Evolutionary conservation across 2,329 filamentous ascomycete species (phyloP).

Genomic region (Colletotrichum kahawae): DNA sequence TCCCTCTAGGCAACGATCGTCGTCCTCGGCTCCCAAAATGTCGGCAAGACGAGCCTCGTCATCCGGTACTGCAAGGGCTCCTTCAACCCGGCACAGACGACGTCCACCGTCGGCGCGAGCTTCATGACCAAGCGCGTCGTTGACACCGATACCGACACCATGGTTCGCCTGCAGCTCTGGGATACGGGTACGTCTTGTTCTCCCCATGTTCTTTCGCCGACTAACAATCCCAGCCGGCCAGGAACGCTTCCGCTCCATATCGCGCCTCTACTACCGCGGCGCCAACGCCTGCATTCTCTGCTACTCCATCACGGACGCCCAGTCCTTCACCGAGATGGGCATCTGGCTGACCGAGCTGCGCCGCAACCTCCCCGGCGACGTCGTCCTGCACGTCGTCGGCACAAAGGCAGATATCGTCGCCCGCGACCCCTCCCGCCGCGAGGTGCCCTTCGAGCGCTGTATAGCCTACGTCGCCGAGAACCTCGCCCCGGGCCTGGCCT

Average conservation of each 20-base stretch:
- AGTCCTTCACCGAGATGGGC: conserved; percentile 91
- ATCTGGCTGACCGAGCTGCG: conserved; percentile 87
- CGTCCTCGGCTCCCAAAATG: conserved; percentile 79
- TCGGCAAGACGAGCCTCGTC: conserved; percentile 80
- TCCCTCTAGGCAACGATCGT: conserved; percentile 83
- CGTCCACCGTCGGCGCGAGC: conserved; percentile 79
- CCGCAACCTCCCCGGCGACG: conserved; percentile 75
- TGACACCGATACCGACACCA: conserved; percentile 83
- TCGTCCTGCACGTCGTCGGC: conserved; percentile 92
- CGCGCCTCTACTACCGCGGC: conserved; percentile 93
- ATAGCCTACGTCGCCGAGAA: conserved; percentile 96
- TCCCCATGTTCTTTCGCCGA: neutral
- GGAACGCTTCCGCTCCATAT: conserved; percentile 93
- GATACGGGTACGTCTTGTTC: conserved; percentile 68
- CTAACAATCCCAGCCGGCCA: conserved; percentile 69
- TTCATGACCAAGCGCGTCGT: conserved; percentile 81
- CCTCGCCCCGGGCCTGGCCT: conserved; percentile 72
- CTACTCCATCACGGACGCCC: conserved; percentile 89
- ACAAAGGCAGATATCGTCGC: conserved; percentile 93
- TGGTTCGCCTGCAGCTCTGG: conserved; percentile 94
- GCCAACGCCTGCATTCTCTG: conserved; percentile 93
- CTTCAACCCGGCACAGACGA: conserved; percentile 68
- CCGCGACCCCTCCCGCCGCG: conserved; percentile 76
- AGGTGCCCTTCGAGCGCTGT: conserved; percentile 93
- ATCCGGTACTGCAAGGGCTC: conserved; percentile 77